Base-by-base conservation (phyloP, 495 filamentous ascomycete genomes). In the Penicillium lagena region DNA sequence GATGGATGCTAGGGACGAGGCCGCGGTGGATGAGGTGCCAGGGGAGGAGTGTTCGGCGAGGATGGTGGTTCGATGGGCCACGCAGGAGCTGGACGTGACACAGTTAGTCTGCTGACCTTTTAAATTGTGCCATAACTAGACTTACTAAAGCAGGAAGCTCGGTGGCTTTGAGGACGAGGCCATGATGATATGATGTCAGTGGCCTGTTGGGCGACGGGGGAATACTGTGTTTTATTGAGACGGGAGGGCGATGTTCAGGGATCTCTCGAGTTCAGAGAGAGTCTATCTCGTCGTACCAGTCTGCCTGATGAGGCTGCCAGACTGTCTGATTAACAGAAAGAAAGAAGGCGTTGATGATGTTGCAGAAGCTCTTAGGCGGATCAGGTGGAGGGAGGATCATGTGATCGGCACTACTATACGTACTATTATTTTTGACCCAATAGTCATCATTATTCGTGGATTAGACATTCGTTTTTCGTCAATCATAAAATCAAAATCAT, bases 31-130 rank as follows among this genome's bases (percentile, higher is more conserved):
- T 33, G 90, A 85, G 32, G 85, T 80, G 15, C 75, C 73, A 4
- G 83, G 76, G 17, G 86, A 80, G 42, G 89, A 91, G 67, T 93
- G 88, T 65, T 97, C 94, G 54, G 85, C 73, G 36, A 98, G 82
- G 66, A 97, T 96, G 33, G 91, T 96, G 43, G 82, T 84, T 54
- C 89, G 79, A 68, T 95, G 80, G 29, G 90, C 87, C 55, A 96
- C 90, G 72, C 90, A 95, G 57, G 89, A 80, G 72, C 89, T 95
- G 61, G 4, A 22, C 2, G 4, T 22, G 22, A 22, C 22, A 4
- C 6, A 22, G 22, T 22, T 22, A 22, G 22, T 41, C 37, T 32
- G 13, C 33, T 10, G 29, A 22, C 12, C 14, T 9, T 14, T 22
- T 22, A 22, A 0, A 0, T 22, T 22, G 2, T 6, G 22, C 22